phyloP scores from a whole-genome alignment of 345 rosid genomes.

The Geranium rotundifolium region DNA sequence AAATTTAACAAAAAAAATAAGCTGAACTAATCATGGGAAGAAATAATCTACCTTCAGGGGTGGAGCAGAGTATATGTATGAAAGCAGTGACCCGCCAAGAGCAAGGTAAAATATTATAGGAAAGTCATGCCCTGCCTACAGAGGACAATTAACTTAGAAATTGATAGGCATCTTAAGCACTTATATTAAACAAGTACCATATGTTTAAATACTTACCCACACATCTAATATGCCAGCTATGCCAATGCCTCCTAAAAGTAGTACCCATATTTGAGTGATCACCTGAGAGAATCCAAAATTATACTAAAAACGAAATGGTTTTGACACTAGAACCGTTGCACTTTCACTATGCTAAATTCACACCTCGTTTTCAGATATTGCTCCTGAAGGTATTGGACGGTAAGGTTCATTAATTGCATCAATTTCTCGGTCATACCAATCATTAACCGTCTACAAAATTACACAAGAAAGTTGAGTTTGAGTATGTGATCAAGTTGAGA shows the following conservation, averaged over 20 bases:
- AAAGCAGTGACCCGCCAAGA: constrained; percentile 89
- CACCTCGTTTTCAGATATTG: constrained; percentile 86
- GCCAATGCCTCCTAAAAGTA: constrained; percentile 81
- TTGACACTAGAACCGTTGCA: background rate
- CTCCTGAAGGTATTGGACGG: constrained; percentile 96
- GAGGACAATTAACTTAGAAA: constrained; percentile 17
- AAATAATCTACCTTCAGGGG: constrained; percentile 67
- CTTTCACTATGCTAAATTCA: constrained; percentile 2
- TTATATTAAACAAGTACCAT: background rate
- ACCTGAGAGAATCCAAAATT: constrained; percentile 39
- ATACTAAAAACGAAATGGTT: background rate
- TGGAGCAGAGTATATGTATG: constrained; percentile 95
- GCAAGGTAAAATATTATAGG: constrained; percentile 83
- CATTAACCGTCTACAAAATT: constrained; percentile 64
- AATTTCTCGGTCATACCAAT: constrained; percentile 93
- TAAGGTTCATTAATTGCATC: constrained; percentile 98
- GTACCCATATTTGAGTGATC: constrained; percentile 75
- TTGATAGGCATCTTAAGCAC: constrained; percentile 1
- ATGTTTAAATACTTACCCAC: constrained; percentile 53
- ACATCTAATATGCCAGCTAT: constrained; percentile 70
- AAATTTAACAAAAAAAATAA: constrained; percentile 7
- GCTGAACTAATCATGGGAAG: constrained; percentile 7
- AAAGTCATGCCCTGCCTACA: constrained; percentile 79
- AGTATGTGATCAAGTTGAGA: constrained; percentile 1
- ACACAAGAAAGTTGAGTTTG: constrained; percentile 6